Evolutionary conservation across 2,329 filamentous ascomycete species (phyloP).

Genomic region (Camptophora hylomeconis): DNA sequence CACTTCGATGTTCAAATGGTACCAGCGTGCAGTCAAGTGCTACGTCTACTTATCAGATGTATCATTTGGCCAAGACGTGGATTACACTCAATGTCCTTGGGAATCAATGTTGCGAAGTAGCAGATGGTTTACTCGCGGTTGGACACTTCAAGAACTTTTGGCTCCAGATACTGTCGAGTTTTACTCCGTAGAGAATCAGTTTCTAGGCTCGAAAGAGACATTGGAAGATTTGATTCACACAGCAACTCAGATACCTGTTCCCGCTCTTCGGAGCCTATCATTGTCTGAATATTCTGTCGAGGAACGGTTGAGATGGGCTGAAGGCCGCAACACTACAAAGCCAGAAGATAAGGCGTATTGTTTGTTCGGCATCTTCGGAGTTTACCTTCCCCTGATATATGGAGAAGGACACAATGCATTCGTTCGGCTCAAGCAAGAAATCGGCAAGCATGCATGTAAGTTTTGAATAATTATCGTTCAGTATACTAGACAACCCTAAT

Average conservation of each 20-base stretch:
- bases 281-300: conserved; percentile 14
- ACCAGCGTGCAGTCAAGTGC: conserved; percentile 11
- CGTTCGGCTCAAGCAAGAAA: conserved; percentile 2
- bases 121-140: conserved; percentile 17
- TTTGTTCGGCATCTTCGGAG: conserved; percentile 30
- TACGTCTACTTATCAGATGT: conserved; percentile 9
- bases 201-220: conserved; percentile 7
- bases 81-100: not conserved
- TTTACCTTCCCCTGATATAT: conserved; percentile 3
- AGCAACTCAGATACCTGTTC: conserved; percentile 16
- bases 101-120: not conserved
- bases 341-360: conserved; percentile 32
- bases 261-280: conserved; percentile 11
- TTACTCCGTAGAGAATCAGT: conserved; percentile 4
- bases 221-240: conserved; percentile 17
- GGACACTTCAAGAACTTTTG: conserved; percentile 17
- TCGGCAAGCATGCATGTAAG: not conserved
- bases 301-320: conserved; percentile 28
- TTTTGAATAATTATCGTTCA: not conserved
- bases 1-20: conserved; percentile 17
- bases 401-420: conserved; percentile 5
- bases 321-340: conserved; percentile 21
- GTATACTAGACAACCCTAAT: not conserved
- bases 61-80: not conserved
- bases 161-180: conserved; percentile 8